Base-by-base conservation (phyloP, 495 filamentous ascomycete species). In the Oidiodendron maius region DNA sequence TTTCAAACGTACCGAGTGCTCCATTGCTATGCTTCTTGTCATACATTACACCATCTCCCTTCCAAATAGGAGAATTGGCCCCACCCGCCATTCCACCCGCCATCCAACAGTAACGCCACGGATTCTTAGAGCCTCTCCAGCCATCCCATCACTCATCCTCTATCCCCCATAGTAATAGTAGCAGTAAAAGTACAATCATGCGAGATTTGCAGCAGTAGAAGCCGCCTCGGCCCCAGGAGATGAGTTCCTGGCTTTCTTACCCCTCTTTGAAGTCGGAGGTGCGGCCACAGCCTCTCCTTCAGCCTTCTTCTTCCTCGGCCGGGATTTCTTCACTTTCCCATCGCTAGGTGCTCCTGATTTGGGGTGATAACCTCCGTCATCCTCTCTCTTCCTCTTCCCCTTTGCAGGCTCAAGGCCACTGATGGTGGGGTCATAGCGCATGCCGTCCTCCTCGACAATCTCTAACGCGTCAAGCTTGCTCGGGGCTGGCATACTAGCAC, bases 331-430 rank as follows among this genome's bases (percentile, higher is more conserved):
- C 20, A 26, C 22, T 46, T 57, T 56, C 9, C 36, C 25, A 10
- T 49, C 50, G 23, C 41, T 46, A 12, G 32, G 16, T 18, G 44
- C 26, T 9, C 44, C 52, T 1, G 36, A 26, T 17, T 88, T 88
- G 2, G 83, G 81, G 53, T 83, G 66, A 57, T 89, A 88, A 9
- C 79, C 80, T 11, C 71, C 67, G 60, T 91, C 87, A 17, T 88
- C 86, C 26, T 70, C 74, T 59, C 58, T 75, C 78, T 40, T 78
- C 65, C 58, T 78, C 75, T 70, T 67, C 32, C 60, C 61, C 40
- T 67, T 66, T 44, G 60, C 64, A 1, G 70, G 62, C 16, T 67
- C 62, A 1, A 56, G 55, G 21, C 64, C 66, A 20, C 62, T 56
- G 17, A 64, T 58, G 20, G 65, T 63, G 20, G 53, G 61, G n/a